Evolutionary conservation across 2,329 filamentous ascomycete genomes (phyloP).

Genomic region (Aspergillus proliferans): DNA sequence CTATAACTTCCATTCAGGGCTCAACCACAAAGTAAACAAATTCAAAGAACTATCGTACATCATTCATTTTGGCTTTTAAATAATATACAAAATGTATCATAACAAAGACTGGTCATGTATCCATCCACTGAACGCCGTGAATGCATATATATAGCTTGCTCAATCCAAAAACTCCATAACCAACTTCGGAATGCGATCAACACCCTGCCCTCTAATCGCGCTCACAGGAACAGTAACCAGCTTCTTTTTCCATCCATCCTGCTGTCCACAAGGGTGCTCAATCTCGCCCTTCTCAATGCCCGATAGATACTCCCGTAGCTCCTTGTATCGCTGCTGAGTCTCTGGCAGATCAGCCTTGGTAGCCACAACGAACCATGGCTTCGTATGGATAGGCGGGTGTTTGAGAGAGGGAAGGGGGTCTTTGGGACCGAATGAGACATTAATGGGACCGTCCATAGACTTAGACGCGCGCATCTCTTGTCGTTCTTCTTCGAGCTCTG

Average conservation of each 20-base stretch:
- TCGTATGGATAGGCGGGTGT: slow-evolving; percentile 72
- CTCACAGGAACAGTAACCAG: slow-evolving; percentile 73
- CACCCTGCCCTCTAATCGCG: slow-evolving; percentile 79
- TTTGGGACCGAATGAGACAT: slow-evolving; percentile 8
- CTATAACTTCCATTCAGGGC: no score
- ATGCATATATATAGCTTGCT: slow-evolving; percentile 5
- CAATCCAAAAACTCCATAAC: slow-evolving; percentile 38
- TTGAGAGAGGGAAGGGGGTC: slow-evolving; percentile 41
- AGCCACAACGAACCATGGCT: slow-evolving; percentile 94
- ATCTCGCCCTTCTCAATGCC: slow-evolving; percentile 56
- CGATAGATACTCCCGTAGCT: slow-evolving; percentile 64
- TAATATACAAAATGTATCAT: neutral
- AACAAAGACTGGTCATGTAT: neutral
- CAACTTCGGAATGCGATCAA: slow-evolving; percentile 49
- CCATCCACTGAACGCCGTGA: neutral
- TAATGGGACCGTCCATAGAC: neutral
- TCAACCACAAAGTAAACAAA: no score
- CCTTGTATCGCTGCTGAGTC: slow-evolving; percentile 70
- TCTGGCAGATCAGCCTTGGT: slow-evolving; percentile 82
- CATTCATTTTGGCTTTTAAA: neutral
- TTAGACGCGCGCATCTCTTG: neutral
- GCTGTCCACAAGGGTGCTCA: slow-evolving; percentile 68
- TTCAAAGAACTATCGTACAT: no score
- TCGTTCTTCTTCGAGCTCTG: slow-evolving; percentile 15
- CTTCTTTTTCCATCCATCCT: slow-evolving; percentile 54